phyloP scores from a whole-genome alignment of 2,329 filamentous ascomycete genomes.

The Ustulina deusta region DNA sequence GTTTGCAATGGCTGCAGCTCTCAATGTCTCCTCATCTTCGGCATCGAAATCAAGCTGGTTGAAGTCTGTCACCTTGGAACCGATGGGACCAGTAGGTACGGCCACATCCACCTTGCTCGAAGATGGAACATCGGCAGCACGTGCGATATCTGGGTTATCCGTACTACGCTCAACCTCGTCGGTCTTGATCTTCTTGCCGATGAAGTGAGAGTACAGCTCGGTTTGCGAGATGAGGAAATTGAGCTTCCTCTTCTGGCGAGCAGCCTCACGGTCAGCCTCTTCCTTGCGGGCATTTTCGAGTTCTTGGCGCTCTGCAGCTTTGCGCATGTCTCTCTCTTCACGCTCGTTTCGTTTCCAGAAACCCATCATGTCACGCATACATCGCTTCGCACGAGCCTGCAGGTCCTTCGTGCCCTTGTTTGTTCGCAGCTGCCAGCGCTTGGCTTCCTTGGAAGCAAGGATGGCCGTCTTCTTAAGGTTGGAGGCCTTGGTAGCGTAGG shows the following conservation, averaged over 20 bases:
- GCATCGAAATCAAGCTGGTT: slow-evolving; percentile 96
- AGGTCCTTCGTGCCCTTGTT: slow-evolving; percentile 99
- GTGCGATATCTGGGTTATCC: slow-evolving; percentile 79
- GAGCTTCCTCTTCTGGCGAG: slow-evolving; percentile 96
- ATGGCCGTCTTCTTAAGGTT: slow-evolving; percentile 98
- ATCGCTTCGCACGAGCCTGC: slow-evolving; percentile 94
- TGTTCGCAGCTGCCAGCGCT: slow-evolving; percentile 95
- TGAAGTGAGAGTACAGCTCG: slow-evolving; percentile 98
- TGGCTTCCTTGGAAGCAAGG: slow-evolving; percentile 94
- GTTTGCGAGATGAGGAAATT: slow-evolving; percentile 99
- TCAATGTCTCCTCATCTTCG: slow-evolving; percentile 86
- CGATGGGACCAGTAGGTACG: slow-evolving; percentile 66
- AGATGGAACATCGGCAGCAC: slow-evolving; percentile 60
- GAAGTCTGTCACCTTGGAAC: slow-evolving; percentile 87
- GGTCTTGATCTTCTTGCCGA: slow-evolving; percentile 99
- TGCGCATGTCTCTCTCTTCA: slow-evolving; percentile 93
- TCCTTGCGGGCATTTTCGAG: slow-evolving; percentile 96
- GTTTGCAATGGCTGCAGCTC: slow-evolving; percentile 90
- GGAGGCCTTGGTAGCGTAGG: slow-evolving; percentile 87
- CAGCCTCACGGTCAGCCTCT: slow-evolving; percentile 96
- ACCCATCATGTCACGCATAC: slow-evolving; percentile 99
- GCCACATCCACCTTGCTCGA: slow-evolving; percentile 62
- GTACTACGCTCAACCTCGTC: slow-evolving; percentile 93
- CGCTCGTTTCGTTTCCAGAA: slow-evolving; percentile 99
- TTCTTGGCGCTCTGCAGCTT: slow-evolving; percentile 94